Base-by-base conservation (phyloP, 108 stramenopile genomes). In the Skeletonema menzelii region DNA sequence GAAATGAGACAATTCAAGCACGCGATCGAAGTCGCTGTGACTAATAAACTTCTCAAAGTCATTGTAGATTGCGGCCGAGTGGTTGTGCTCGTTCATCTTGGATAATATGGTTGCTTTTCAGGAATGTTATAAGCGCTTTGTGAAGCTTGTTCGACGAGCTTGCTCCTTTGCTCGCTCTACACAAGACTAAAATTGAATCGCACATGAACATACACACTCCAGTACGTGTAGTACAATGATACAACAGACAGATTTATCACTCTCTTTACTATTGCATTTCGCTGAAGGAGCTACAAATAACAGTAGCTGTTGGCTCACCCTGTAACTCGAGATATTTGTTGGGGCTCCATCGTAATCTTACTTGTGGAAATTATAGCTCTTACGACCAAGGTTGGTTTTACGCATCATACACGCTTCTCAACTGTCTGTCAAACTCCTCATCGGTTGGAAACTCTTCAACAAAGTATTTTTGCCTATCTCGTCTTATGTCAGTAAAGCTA, bases 401-500 rank as follows among this genome's bases (percentile, higher is more conserved):
- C 35, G 30, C 24, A 32, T 60, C 20, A 55, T 75, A 75, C 24
- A 75, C 44, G n/a, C 31, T 27, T 8, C 65, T 63, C 4, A 71
- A 35, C 38, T 66, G 40, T n/a, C 61, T 47, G 26, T 2, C 12
- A n/a, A 87, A 82, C 57, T 49, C 31, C 14, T 75, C 76, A 30
- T 81, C 63, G n/a, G 59, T 69, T 0, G 86, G 89, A 71, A 90
- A 90, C 8, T 63, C 66, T 0, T 80, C 72, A 35, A 69, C 53
- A 65, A 76, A 91, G 65, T 72, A 86, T 17, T 75, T 64, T 19
- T 85, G 77, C 56, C 86, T 67, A 42, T 80, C 84, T 35, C 84
- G 59, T 46, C 91, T 72, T 66, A 89, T 85, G 0, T 77, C 77
- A 32, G 78, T 65, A 72, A 89, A 92, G 19, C 88, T 46, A 31